Evolutionary conservation across 345 rosid species (phyloP), one percentile per base, ranked within the genome.

Genomic region (rapeseed (Brassica napus)): DNA sequence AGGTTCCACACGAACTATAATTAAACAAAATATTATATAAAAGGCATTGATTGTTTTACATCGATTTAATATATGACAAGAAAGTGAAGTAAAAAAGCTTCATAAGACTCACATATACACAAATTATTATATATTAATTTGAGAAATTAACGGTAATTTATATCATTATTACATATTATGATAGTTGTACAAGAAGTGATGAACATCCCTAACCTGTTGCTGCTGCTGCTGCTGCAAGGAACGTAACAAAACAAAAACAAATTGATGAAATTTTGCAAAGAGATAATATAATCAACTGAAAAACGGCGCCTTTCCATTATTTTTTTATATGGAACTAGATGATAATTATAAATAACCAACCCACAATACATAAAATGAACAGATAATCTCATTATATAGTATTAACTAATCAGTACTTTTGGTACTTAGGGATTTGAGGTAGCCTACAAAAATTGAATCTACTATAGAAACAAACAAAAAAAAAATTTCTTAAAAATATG

Each of bases 191-290:
- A 16, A 60, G 47, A 57, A 55, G 30, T 70, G 63, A 58, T 42
- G 76, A 75, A 21, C 57, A 70, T 75, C 83, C 52, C 23, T 65
- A 66, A 76, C 67, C 47, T 75, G 75, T 31, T 75, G 79, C 15
- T 54, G 58, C 32, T 80, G 75, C 49, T 75, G 79, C 59, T 71
- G 83, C 76, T 68, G 69, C 74, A 77, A 57, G 24, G 32, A 39
- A 32, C 18, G 69, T 57, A 73, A 49, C 55, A 52, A 72, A 65
- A 70, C 42, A 18, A 54, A 54, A 15, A 15, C 6, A 15, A 15
- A 16, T 54, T 9, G 9, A 35, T 64, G n/a, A 77, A 71, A 71
- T 24, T 64, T 58, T 18, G 42, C 42, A 47, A 62, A 76, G 24
- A 73, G 15, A 58, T 44, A 21, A 71, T 5, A 54, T 0, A 18